Percentiles rank a stretch among this genome's conserved stretches.
Evolutionary conservation across 345 rosid genomes (phyloP).

Genomic region (Alliaria petiolata): DNA sequence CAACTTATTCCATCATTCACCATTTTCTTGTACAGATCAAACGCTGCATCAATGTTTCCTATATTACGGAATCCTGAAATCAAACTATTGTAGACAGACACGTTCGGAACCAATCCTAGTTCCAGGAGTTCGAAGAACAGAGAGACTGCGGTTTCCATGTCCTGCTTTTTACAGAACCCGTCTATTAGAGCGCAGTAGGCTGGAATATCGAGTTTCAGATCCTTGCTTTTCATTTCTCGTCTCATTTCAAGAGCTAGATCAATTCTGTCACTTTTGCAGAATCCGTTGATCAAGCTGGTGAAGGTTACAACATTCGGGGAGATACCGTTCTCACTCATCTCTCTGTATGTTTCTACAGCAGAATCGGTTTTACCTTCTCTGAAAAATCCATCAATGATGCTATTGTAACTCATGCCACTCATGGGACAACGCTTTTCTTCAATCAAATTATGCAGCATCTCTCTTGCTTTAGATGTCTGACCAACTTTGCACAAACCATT

Average conservation of each 20-base stretch:
- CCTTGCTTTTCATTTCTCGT: slow-evolving; percentile 54
- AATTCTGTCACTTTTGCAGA: slow-evolving; percentile 43
- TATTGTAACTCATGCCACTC: slow-evolving; percentile 49
- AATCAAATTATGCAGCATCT: slow-evolving; percentile 40
- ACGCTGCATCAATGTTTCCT: slow-evolving; percentile 18
- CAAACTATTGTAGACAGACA: slow-evolving; percentile 54
- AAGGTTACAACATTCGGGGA: slow-evolving; percentile 47
- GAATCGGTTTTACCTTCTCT: slow-evolving; percentile 45
- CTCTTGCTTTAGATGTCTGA: slow-evolving; percentile 47
- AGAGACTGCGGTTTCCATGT: slow-evolving; percentile 52
- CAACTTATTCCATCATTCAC: slow-evolving; percentile 48
- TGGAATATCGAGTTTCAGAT: slow-evolving; percentile 47
- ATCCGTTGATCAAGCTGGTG: slow-evolving; percentile 58
- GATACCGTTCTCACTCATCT: slow-evolving; percentile 51
- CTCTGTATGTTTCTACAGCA: slow-evolving; percentile 44
- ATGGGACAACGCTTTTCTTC: slow-evolving; percentile 41
- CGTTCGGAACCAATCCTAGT: slow-evolving; percentile 52
- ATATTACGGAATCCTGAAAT: slow-evolving; percentile 41
- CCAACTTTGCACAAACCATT: slow-evolving; percentile 63
- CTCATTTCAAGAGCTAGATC: slow-evolving; percentile 50
- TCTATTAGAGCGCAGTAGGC: slow-evolving; percentile 58
- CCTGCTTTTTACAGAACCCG: slow-evolving; percentile 50
- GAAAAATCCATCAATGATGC: slow-evolving; percentile 57
- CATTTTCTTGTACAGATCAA: slow-evolving; percentile 37
- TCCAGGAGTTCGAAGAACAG: slow-evolving; percentile 59